Percentiles rank a stretch among this genome's conserved stretches.
phyloP scores from a whole-genome alignment of 129 eudicot genomes.

The Rutidosis leptorrhynchoides region DNA sequence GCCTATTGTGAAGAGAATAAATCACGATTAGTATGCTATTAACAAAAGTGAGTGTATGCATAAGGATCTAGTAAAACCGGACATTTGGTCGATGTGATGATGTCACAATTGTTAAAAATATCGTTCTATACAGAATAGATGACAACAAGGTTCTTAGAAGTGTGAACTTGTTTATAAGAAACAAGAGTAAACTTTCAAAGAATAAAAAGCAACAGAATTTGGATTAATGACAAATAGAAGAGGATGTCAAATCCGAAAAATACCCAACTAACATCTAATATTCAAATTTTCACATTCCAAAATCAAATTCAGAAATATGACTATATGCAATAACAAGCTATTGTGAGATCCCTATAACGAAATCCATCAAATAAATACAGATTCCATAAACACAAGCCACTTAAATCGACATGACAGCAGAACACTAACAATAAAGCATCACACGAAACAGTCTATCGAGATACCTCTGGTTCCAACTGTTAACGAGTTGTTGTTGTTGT shows the following conservation, averaged over 20 bases:
- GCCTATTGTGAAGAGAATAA: conserved; percentile 33
- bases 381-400: not conserved
- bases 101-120: not conserved
- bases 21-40: conserved; percentile 5
- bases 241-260: not conserved
- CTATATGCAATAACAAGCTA: not conserved
- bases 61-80: not conserved
- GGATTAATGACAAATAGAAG: not conserved
- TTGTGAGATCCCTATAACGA: not conserved
- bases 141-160: not conserved
- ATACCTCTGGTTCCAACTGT: conserved; percentile 76
- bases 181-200: not conserved
- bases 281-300: not conserved
- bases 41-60: not conserved
- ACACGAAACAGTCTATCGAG: not conserved
- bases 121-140: not conserved
- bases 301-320: not conserved
- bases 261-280: not conserved
- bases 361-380: not conserved
- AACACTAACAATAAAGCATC: not conserved
- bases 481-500: conserved; percentile 64
- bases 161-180: not conserved
- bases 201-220: no score
- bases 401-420: not conserved
- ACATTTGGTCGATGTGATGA: not conserved